Conservation (phyloP, 2,329 filamentous ascomycete genomes). For the Verticillium longisporum region DNA sequence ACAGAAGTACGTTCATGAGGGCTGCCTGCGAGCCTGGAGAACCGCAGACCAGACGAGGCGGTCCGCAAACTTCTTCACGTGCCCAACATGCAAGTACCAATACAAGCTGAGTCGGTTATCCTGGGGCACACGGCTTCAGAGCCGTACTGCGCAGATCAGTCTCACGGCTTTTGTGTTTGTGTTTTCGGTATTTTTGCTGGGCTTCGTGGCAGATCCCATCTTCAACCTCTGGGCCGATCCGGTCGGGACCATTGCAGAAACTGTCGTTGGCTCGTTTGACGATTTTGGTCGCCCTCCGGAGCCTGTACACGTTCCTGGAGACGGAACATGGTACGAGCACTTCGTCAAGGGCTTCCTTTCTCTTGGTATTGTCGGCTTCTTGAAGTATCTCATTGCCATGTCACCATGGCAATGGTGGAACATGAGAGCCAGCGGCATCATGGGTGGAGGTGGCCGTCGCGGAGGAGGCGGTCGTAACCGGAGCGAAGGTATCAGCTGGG, state of each 20-base stretch:
- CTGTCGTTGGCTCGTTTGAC: constrained; percentile 37
- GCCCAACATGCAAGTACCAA: constrained; percentile 78
- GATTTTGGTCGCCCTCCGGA: constrained; percentile 28
- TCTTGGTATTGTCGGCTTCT: constrained; percentile 75
- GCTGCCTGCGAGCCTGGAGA: constrained; percentile 79
- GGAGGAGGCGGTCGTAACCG: constrained; percentile 67
- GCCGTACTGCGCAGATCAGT: constrained; percentile 56
- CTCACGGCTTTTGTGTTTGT: constrained; percentile 70
- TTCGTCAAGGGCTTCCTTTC: constrained; percentile 88
- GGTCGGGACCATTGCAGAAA: constrained; percentile 49
- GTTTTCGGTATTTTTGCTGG: constrained; percentile 69
- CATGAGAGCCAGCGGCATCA: constrained; percentile 54
- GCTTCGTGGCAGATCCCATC: constrained; percentile 89
- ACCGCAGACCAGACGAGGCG: constrained; percentile 43
- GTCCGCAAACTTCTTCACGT: constrained; percentile 72
- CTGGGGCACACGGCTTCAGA: constrained; percentile 65
- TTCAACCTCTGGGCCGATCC: constrained; percentile 85
- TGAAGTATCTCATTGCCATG: constrained; percentile 71
- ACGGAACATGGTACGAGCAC: constrained; percentile 68
- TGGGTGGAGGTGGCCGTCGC: constrained; percentile 44
- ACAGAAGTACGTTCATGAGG: constrained; percentile 90
- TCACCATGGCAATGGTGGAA: constrained; percentile 74
- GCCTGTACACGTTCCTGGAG: constrained; percentile 27
- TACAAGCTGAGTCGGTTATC: constrained; percentile 74
- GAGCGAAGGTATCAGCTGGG: constrained; percentile 70